These are phyloP conservation scores for Eremothecium sinecaudum DNA, from an alignment of 1,139 yeast genomes.

Conservation along the genomic window DNA sequence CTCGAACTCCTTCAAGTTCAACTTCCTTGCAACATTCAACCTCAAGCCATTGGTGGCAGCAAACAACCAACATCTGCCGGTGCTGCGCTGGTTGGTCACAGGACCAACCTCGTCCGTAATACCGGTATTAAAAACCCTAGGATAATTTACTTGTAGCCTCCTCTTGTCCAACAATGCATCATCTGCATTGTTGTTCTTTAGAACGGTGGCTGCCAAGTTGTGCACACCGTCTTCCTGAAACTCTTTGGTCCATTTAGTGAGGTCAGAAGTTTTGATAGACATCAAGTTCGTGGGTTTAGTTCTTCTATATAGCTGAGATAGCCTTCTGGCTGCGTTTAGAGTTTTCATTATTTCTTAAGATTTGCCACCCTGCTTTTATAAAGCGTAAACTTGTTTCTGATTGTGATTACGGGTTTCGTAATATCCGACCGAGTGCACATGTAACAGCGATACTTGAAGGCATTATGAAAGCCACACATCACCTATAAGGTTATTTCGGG, in stretches of 20 bases:
- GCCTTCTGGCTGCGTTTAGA: too few relatives aligned
- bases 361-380: too few relatives aligned
- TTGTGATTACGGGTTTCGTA: too few relatives aligned
- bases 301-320: too few relatives aligned
- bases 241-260: slow-evolving; percentile 31
- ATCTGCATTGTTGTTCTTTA: slow-evolving; percentile 33
- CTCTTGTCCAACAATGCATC: slow-evolving; percentile 30
- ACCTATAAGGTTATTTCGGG: too few relatives aligned
- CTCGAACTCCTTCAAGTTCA: slow-evolving; percentile 61
- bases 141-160: slow-evolving; percentile 18
- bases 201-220: slow-evolving; percentile 34
- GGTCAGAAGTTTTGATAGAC: too few relatives aligned
- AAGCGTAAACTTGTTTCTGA: too few relatives aligned
- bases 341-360: too few relatives aligned
- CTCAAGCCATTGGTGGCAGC: slow-evolving; percentile 71
- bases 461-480: too few relatives aligned
- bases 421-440: too few relatives aligned
- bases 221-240: slow-evolving; percentile 29
- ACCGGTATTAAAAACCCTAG: slow-evolving; percentile 44
- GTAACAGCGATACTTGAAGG: too few relatives aligned
- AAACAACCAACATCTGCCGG: slow-evolving; percentile 85
- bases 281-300: too few relatives aligned
- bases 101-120: slow-evolving; percentile 63
- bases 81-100: slow-evolving; percentile 58
- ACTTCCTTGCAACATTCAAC: slow-evolving; percentile 49